Evolutionary conservation across 441 rosid genomes (phyloP).

Genomic region (Isatis lusitanica): DNA sequence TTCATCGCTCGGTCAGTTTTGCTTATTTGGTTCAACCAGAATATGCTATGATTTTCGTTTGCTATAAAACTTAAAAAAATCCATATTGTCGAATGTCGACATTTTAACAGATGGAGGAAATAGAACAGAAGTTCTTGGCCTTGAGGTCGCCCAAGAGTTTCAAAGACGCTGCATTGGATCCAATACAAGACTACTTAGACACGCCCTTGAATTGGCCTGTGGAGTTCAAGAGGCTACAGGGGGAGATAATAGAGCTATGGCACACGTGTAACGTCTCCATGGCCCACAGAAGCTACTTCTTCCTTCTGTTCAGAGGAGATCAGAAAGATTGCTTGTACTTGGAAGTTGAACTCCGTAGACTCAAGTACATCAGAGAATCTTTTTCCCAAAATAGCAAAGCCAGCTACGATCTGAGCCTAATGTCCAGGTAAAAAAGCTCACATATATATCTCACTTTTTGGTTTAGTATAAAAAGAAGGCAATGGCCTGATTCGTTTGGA

Average conservation of each 20-base stretch:
- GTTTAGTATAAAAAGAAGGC: not conserved
- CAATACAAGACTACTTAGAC: constrained; percentile 50
- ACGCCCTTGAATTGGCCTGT: constrained; percentile 45
- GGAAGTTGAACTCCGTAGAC: constrained; percentile 77
- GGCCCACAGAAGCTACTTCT: constrained; percentile 82
- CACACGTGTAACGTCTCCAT: constrained; percentile 64
- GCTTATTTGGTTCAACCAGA: not conserved
- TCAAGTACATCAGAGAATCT: constrained; percentile 55
- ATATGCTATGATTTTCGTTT: not conserved
- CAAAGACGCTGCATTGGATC: constrained; percentile 72
- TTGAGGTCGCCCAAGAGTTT: constrained; percentile 38
- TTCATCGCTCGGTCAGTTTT: constrained; percentile 46
- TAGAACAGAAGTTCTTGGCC: constrained; percentile 27
- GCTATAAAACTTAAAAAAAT: not conserved
- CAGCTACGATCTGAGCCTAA: constrained; percentile 35
- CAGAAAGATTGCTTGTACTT: constrained; percentile 68
- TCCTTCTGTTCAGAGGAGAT: constrained; percentile 71
- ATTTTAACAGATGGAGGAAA: constrained; percentile 42
- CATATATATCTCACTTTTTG: not conserved
- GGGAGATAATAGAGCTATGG: constrained; percentile 76
- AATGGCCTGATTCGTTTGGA: too few species aligned
- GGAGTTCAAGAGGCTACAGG: constrained; percentile 60
- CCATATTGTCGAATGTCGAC: too few species aligned
- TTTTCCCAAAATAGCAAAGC: constrained; percentile 45
- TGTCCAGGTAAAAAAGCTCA: constrained; percentile 51